phyloP scores from a whole-genome alignment of 192 early-diverging fungal genomes.

The Chytriomyces sp. region DNA sequence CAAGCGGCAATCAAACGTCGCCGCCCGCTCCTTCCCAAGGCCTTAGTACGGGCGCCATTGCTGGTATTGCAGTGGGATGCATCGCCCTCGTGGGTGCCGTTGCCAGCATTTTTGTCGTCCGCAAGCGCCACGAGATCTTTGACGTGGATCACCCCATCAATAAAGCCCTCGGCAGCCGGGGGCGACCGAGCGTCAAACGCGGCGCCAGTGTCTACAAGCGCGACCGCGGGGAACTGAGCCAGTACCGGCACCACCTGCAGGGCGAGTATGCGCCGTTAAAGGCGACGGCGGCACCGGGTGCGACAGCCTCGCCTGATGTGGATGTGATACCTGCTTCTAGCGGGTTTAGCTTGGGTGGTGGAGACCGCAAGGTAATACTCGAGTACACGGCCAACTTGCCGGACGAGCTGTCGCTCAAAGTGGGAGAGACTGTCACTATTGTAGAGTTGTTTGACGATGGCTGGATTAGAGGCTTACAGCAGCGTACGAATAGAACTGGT shows the following conservation, averaged over 20 bases:
- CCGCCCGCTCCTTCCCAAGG: not conserved
- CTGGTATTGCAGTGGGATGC: not conserved
- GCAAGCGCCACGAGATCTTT: not conserved
- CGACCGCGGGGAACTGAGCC: not conserved
- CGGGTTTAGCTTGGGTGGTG: not conserved
- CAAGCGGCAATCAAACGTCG: not conserved
- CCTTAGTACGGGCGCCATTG: not conserved
- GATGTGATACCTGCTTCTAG: not conserved
- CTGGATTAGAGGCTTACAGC: not conserved
- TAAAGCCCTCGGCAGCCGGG: not conserved
- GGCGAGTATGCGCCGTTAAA: not conserved
- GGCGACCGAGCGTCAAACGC: not conserved
- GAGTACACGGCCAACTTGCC: not conserved
- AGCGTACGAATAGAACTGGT: not conserved
- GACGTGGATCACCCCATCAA: not conserved
- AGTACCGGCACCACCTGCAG: not conserved
- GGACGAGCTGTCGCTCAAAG: not conserved
- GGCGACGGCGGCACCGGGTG: not conserved
- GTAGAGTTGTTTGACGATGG: not conserved
- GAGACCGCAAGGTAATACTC: not conserved
- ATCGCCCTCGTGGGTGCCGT: not conserved
- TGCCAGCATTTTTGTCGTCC: not conserved
- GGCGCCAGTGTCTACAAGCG: not conserved
- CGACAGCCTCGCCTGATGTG: not conserved
- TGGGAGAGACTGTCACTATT: not conserved